phyloP scores from a whole-genome alignment of 768 basidiomycete species.

The Kondoa subrosea region DNA sequence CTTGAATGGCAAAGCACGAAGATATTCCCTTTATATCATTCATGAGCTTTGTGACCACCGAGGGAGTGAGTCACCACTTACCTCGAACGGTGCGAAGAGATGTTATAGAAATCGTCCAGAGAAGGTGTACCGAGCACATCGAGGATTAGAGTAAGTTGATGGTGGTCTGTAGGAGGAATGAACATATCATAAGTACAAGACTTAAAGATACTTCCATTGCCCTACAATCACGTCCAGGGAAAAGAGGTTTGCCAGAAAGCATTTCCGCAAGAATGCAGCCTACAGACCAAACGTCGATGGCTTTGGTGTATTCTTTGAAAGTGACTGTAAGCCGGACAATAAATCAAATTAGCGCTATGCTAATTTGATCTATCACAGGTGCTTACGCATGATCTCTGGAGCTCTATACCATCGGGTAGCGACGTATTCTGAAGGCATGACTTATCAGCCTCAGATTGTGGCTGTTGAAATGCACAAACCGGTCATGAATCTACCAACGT shows the following conservation, averaged over 20 bases:
- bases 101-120: conserved; percentile 93
- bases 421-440: conserved; percentile 66
- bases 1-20: conserved; percentile 52
- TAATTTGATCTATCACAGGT: not conserved
- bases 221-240: conserved; percentile 78
- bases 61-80: conserved; percentile 87
- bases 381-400: conserved; percentile 89
- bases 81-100: conserved; percentile 74
- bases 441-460: not conserved
- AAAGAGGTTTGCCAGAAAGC: conserved; percentile 89
- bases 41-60: conserved; percentile 33
- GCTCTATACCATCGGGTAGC: conserved; percentile 98
- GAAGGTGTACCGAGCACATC: conserved; percentile 95
- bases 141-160: conserved; percentile 85
- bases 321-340: not conserved
- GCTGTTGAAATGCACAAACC: too few species aligned
- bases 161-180: conserved; percentile 51
- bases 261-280: conserved; percentile 54
- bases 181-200: not conserved
- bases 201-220: conserved; percentile 3
- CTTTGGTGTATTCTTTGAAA: conserved; percentile 95
- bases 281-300: conserved; percentile 36
- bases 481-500: not conserved
- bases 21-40: not conserved
- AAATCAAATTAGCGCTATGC: not conserved